These are phyloP conservation scores for Leucocoprinus birnbaumii DNA, from an alignment of 768 basidiomycete species.

Conservation along the genomic window DNA sequence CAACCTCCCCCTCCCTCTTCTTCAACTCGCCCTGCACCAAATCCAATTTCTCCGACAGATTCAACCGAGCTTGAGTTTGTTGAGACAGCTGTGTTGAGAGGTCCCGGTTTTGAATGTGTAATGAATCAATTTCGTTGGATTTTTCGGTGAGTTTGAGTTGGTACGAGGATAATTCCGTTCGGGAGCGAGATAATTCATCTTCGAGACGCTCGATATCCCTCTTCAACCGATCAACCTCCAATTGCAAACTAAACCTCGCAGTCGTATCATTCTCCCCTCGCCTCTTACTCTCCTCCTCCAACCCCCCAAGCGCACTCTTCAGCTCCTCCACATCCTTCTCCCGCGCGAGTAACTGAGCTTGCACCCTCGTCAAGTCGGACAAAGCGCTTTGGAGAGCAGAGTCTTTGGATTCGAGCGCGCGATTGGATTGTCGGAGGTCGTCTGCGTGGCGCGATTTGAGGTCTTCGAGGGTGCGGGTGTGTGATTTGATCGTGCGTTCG, in stretches of 20 bases:
- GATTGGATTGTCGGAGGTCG: slow-evolving; percentile 54
- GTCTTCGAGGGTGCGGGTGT: slow-evolving; percentile 51
- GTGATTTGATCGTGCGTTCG: slow-evolving; percentile 53
- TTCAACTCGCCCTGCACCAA: slow-evolving; percentile 55
- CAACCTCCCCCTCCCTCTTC: slow-evolving; percentile 66
- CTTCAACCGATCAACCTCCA: slow-evolving; percentile 84
- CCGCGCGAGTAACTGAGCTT: slow-evolving; percentile 64
- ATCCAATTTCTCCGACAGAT: slow-evolving; percentile 90
- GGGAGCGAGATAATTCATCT: slow-evolving; percentile 69
- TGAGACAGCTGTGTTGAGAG: slow-evolving; percentile 74
- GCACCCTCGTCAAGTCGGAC: slow-evolving; percentile 58
- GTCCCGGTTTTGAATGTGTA: slow-evolving; percentile 81
- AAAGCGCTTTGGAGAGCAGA: slow-evolving; percentile 62
- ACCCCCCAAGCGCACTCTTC: slow-evolving; percentile 63
- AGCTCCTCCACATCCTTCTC: slow-evolving; percentile 75
- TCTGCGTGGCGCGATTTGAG: slow-evolving; percentile 65
- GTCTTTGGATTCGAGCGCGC: slow-evolving; percentile 69
- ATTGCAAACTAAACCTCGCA: slow-evolving; percentile 81
- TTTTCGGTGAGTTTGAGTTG: slow-evolving; percentile 67
- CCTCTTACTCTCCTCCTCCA: slow-evolving; percentile 76
- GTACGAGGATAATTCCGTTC: slow-evolving; percentile 64
- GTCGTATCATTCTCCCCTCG: slow-evolving; percentile 83
- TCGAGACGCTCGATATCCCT: slow-evolving; percentile 82
- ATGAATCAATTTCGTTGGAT: slow-evolving; percentile 68
- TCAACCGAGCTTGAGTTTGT: slow-evolving; percentile 85